Evolutionary conservation across 306 rosid species (phyloP).

Genomic region (Gastrolobium villosum): DNA sequence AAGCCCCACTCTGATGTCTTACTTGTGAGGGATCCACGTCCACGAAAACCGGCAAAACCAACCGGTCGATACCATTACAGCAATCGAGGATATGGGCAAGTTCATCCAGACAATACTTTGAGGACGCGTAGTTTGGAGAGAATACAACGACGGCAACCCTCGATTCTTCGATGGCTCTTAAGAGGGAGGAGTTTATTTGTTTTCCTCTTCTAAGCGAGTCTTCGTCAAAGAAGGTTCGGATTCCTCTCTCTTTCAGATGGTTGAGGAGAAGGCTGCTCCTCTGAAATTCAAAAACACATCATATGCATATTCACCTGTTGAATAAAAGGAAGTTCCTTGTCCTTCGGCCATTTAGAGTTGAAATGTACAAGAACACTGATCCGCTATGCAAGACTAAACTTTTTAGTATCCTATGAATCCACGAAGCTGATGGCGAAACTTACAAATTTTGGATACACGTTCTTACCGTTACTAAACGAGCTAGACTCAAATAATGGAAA

Average conservation of each 20-base stretch:
- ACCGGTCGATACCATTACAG: not conserved
- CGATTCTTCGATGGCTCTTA: not conserved
- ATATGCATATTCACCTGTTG: not conserved
- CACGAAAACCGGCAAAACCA: not conserved
- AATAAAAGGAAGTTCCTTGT: not conserved
- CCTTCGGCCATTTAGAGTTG: no score
- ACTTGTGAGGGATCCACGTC: not conserved
- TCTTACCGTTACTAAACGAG: no score
- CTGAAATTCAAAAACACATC: not conserved
- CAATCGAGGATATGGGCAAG: not conserved
- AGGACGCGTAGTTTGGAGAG: not conserved
- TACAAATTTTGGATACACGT: no score
- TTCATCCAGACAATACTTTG: not conserved
- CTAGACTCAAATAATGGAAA: no score
- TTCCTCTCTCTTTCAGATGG: not conserved
- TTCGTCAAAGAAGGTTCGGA: not conserved
- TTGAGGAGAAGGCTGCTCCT: not conserved
- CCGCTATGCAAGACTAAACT: no score
- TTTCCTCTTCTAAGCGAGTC: not conserved
- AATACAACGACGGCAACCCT: not conserved
- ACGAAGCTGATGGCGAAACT: no score
- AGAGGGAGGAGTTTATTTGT: not conserved
- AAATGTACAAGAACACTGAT: no score
- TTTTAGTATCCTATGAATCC: no score
- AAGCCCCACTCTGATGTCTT: not conserved